Conservation (phyloP, 805 yeast genomes). For the Metschnikowia lachancei region DNA sequence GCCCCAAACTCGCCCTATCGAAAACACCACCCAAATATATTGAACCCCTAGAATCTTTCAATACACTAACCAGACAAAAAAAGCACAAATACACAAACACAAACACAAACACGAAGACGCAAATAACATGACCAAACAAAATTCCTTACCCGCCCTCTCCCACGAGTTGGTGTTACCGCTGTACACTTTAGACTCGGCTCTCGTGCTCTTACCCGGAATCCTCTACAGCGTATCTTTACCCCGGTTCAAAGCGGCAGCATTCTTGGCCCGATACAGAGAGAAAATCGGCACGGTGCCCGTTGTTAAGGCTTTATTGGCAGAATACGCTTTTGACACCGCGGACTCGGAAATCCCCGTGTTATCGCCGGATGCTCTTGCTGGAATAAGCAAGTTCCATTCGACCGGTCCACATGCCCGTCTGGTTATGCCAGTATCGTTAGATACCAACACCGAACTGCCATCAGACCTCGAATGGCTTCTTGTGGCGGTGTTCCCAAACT, state of each 20-base stretch:
- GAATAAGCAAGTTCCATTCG: conserved; percentile 26
- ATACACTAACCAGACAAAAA: too few relatives aligned
- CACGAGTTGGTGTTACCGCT: conserved; percentile 34
- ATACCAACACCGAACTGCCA: neutral
- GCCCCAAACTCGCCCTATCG: too few relatives aligned
- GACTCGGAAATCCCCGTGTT: conserved; percentile 17
- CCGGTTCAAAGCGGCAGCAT: conserved; percentile 44
- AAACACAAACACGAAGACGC: neutral
- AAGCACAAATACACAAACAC: too few relatives aligned
- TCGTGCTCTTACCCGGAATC: conserved; percentile 60
- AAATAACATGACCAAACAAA: neutral
- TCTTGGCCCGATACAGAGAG: conserved; percentile 42
- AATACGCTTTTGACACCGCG: conserved; percentile 31
- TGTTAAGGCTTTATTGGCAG: conserved; percentile 32
- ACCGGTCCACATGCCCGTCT: conserved; percentile 9
- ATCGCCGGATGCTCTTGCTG: conserved; percentile 32
- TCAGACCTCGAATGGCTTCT: conserved; percentile 38
- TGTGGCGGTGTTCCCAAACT: conserved; percentile 36
- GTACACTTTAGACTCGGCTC: conserved; percentile 40
- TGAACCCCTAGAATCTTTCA: too few relatives aligned
- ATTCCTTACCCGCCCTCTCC: neutral
- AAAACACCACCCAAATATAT: too few relatives aligned
- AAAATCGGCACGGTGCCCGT: conserved; percentile 27
- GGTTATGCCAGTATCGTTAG: neutral
- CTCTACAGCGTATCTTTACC: conserved; percentile 56